Percentiles rank a stretch among this genome's conserved stretches.
These are phyloP conservation scores for Cymbopogon flexuosus DNA, from an alignment of 202 grass and related monocot species.

Conservation along the genomic window DNA sequence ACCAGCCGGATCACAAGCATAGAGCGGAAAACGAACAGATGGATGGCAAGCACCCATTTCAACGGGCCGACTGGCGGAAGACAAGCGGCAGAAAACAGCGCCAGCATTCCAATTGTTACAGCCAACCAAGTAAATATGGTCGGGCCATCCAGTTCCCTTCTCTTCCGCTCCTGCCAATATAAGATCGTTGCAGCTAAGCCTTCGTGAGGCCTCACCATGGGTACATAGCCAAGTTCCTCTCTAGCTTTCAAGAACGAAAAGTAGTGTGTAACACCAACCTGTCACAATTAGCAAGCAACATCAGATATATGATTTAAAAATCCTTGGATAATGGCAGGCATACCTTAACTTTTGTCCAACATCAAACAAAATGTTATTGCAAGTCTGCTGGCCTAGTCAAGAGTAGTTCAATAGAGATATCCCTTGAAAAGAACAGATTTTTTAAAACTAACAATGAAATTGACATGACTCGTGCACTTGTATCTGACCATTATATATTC, in stretches of 20 bases:
- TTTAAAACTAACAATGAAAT: background rate
- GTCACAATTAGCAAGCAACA: conserved; percentile 32
- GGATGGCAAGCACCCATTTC: conserved; percentile 43
- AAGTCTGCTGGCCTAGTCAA: background rate
- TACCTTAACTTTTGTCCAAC: conserved; percentile 13
- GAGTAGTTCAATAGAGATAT: background rate
- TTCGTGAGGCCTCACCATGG: conserved; percentile 58
- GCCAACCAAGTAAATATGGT: conserved; percentile 62
- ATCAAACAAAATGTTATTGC: background rate
- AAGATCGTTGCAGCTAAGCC: conserved; percentile 65
- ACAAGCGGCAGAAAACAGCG: conserved; percentile 49
- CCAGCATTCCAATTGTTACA: conserved; percentile 44
- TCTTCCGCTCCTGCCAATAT: conserved; percentile 70
- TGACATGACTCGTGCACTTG: background rate
- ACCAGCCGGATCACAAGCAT: conserved; percentile 44
- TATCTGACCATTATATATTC: background rate
- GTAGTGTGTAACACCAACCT: conserved; percentile 90
- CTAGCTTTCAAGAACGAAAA: conserved; percentile 89
- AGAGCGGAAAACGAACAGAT: conserved; percentile 51
- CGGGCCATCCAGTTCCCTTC: conserved; percentile 69
- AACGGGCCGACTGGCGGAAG: conserved; percentile 63
- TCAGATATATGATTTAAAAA: conserved; percentile 18
- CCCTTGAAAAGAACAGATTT: background rate
- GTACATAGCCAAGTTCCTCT: conserved; percentile 68
- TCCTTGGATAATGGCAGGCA: background rate